phyloP scores from a whole-genome alignment of 1,284 basidiomycete genomes.

The Mrakiaceae sp. region DNA sequence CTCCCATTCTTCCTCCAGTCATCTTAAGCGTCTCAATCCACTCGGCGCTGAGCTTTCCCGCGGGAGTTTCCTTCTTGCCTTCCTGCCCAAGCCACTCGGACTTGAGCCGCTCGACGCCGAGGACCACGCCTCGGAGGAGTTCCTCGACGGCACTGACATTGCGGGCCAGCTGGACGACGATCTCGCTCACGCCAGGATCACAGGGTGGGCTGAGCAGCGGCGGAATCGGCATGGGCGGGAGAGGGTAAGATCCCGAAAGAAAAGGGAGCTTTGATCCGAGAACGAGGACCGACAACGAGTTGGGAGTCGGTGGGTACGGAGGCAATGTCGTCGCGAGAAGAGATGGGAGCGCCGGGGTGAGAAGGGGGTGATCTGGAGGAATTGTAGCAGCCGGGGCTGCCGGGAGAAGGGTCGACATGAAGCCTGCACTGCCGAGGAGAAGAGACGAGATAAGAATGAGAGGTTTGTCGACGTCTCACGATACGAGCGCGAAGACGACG shows the following conservation, averaged over 20 bases:
- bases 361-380: not conserved
- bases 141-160: not conserved
- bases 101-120: not conserved
- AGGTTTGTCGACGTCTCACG: not conserved
- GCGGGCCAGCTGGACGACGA: not conserved
- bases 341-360: slow-evolving; percentile 1
- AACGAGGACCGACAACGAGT: not conserved
- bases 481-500: no score
- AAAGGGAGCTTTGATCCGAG: slow-evolving; percentile 1
- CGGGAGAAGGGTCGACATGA: not conserved
- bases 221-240: not conserved
- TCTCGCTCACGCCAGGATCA: not conserved
- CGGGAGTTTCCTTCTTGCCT: not conserved
- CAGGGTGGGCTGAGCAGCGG: not conserved
- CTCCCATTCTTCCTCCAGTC: slow-evolving; percentile 7
- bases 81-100: slow-evolving; percentile 6
- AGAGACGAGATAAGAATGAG: not conserved
- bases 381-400: not conserved
- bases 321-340: not conserved
- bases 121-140: slow-evolving; percentile 1
- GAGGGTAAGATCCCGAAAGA: slow-evolving; percentile 6
- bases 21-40: slow-evolving; percentile 1
- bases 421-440: not conserved
- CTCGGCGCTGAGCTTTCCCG: not conserved
- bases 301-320: not conserved